Conservation (phyloP, 164 flowering plant genomes). For the Umbilicus rupestris region DNA sequence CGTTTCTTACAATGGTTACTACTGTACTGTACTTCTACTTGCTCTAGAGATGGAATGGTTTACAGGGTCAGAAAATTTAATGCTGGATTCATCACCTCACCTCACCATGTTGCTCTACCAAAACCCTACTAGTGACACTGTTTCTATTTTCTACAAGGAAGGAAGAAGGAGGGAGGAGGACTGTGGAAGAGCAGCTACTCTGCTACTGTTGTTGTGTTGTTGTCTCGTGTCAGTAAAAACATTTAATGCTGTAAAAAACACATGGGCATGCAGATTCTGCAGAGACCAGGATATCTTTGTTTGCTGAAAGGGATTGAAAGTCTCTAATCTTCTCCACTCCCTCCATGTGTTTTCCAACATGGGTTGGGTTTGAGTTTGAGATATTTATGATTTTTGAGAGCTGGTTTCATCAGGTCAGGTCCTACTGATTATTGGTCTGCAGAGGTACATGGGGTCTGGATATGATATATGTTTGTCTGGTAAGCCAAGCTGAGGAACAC, state of each 20-base stretch:
- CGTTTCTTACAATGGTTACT: slow-evolving; percentile 4
- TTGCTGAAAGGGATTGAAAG: slow-evolving; percentile 4
- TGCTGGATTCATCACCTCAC: slow-evolving; percentile 1
- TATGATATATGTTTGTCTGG: slow-evolving; percentile 3
- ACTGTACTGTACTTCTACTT: background rate
- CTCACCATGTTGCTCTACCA: background rate
- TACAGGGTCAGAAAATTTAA: background rate
- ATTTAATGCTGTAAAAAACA: slow-evolving; percentile 5
- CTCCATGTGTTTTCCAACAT: too few relatives aligned
- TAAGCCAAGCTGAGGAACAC: background rate
- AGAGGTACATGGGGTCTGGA: slow-evolving; percentile 8
- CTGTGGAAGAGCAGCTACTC: background rate
- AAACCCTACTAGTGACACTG: too few relatives aligned
- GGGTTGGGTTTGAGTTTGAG: too few relatives aligned
- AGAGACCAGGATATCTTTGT: slow-evolving; percentile 3
- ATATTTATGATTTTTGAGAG: too few relatives aligned
- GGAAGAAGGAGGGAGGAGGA: too few relatives aligned
- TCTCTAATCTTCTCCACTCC: background rate
- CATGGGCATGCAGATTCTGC: slow-evolving; percentile 8
- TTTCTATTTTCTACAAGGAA: too few relatives aligned
- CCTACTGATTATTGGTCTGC: background rate
- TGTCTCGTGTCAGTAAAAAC: slow-evolving; percentile 1
- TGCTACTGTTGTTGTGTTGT: background rate
- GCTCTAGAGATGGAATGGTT: background rate
- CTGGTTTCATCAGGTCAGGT: background rate